Conservation (phyloP, 495 filamentous ascomycete species). For the Hypoxylon lenormandii region DNA sequence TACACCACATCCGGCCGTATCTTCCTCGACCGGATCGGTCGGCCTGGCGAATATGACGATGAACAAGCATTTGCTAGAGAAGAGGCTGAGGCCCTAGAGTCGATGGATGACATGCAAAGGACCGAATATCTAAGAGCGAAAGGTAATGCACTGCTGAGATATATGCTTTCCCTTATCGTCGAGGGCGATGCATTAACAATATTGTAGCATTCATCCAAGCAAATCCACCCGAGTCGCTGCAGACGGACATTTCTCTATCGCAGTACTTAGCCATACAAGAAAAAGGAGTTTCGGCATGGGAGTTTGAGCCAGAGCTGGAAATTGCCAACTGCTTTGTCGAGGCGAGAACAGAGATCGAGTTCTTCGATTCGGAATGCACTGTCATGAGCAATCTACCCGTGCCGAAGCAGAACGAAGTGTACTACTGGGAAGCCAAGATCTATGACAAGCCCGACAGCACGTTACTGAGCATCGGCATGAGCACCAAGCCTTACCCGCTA, state of each 20-base stretch:
- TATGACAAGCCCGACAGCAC: slow-evolving; percentile 95
- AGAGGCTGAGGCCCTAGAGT: slow-evolving; percentile 92
- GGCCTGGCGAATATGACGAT: slow-evolving; percentile 97
- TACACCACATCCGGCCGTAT: slow-evolving; percentile 91
- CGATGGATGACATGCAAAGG: slow-evolving; percentile 92
- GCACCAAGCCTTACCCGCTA: slow-evolving; percentile 95
- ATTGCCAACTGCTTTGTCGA: slow-evolving; percentile 99
- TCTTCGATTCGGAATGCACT: slow-evolving; percentile 96
- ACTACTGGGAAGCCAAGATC: slow-evolving; percentile 99
- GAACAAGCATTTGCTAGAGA: slow-evolving; percentile 91
- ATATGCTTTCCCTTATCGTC: slow-evolving; percentile 20
- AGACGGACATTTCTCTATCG: slow-evolving; percentile 96
- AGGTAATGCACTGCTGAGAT: slow-evolving; percentile 68
- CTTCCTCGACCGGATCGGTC: slow-evolving; percentile 89
- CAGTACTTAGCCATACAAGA: slow-evolving; percentile 98
- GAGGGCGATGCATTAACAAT: slow-evolving; percentile 32
- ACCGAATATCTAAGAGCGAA: slow-evolving; percentile 94
- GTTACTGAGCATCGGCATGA: slow-evolving; percentile 86
- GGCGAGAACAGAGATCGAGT: slow-evolving; percentile 94
- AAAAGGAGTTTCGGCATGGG: slow-evolving; percentile 98
- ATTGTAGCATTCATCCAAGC: slow-evolving; percentile 85
- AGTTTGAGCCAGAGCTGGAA: slow-evolving; percentile 97
- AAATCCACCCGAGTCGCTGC: slow-evolving; percentile 93
- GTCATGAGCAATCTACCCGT: slow-evolving; percentile 96
- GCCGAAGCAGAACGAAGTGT: slow-evolving; percentile 98